Evolutionary conservation across 768 basidiomycete species (phyloP).

Genomic region (Podaxis rugospora): DNA sequence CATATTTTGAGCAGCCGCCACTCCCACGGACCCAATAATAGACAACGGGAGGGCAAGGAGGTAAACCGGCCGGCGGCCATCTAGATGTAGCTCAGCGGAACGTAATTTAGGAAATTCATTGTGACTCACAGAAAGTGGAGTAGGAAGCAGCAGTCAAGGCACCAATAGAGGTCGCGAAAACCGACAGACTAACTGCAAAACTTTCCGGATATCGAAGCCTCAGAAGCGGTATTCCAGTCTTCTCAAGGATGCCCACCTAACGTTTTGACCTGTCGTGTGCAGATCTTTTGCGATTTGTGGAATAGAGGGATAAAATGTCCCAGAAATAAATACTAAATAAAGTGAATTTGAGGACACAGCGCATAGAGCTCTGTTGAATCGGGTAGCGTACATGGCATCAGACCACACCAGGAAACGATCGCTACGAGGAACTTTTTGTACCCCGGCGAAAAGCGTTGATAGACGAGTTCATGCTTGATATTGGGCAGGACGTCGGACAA

Average conservation of each 20-base stretch:
- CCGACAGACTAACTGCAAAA: slow-evolving; percentile 31
- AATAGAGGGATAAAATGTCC: slow-evolving; percentile 69
- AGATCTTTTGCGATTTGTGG: slow-evolving; percentile 69
- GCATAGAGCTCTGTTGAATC: too few species aligned
- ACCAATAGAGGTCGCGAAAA: slow-evolving; percentile 29
- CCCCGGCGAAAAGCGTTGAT: slow-evolving; percentile 47
- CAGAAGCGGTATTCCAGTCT: not conserved
- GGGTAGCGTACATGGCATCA: slow-evolving; percentile 51
- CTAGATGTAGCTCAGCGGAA: slow-evolving; percentile 26
- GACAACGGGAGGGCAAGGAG: slow-evolving; percentile 56
- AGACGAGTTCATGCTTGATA: slow-evolving; percentile 33
- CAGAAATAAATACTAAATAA: slow-evolving; percentile 59
- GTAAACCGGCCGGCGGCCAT: slow-evolving; percentile 63
- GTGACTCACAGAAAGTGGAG: slow-evolving; percentile 32
- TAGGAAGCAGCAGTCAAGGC: slow-evolving; percentile 29
- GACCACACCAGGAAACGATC: slow-evolving; percentile 55
- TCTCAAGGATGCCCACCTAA: slow-evolving; percentile 38
- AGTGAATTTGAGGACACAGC: not conserved
- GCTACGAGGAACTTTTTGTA: slow-evolving; percentile 51
- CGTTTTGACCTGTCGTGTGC: slow-evolving; percentile 44
- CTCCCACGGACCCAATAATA: slow-evolving; percentile 55
- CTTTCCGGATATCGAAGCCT: slow-evolving; percentile 14
- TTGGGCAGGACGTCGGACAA: not conserved
- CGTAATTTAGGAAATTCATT: not conserved
- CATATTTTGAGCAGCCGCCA: slow-evolving; percentile 41